phyloP scores from a whole-genome alignment of 1,284 basidiomycete species.

The Inonotus hispidus region DNA sequence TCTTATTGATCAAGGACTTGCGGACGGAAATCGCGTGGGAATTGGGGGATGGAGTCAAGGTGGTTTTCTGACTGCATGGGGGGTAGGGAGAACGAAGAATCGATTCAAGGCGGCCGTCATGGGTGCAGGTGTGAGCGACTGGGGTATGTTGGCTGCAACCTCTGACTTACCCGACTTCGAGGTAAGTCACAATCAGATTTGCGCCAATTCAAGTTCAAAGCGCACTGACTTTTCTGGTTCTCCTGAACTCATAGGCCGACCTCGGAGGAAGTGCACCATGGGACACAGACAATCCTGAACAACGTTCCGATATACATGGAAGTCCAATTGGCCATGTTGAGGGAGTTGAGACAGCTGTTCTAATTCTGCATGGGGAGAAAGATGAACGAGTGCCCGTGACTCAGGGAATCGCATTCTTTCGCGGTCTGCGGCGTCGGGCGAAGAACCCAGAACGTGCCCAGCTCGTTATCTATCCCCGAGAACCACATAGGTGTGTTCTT shows the following conservation, averaged over 20 bases:
- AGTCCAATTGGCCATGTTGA: slow-evolving; percentile 19
- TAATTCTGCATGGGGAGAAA: slow-evolving; percentile 21
- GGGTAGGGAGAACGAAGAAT: slow-evolving; percentile 20
- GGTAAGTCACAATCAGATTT: slow-evolving; percentile 5
- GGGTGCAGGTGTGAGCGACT: slow-evolving; percentile 21
- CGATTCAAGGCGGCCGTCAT: slow-evolving; percentile 21
- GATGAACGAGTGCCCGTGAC: slow-evolving; percentile 19
- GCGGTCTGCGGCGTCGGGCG: slow-evolving; percentile 17
- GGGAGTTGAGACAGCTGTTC: slow-evolving; percentile 20
- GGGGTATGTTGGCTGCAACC: slow-evolving; percentile 18
- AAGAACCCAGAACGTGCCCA: slow-evolving; percentile 19
- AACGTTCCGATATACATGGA: slow-evolving; percentile 6
- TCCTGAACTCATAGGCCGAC: slow-evolving; percentile 7
- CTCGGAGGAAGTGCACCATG: slow-evolving; percentile 18
- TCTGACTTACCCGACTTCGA: slow-evolving; percentile 18
- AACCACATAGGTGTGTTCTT: slow-evolving; percentile 18
- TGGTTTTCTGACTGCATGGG: slow-evolving; percentile 23
- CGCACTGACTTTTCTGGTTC: neutral
- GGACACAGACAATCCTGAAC: slow-evolving; percentile 7
- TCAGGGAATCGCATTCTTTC: slow-evolving; percentile 20
- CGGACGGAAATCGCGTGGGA: slow-evolving; percentile 17
- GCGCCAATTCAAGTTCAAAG: neutral
- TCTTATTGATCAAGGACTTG: slow-evolving; percentile 19
- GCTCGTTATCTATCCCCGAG: slow-evolving; percentile 21
- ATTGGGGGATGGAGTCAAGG: slow-evolving; percentile 23